Conservation (phyloP, 352 stramenopile species). For the Phytophthora capsici region DNA sequence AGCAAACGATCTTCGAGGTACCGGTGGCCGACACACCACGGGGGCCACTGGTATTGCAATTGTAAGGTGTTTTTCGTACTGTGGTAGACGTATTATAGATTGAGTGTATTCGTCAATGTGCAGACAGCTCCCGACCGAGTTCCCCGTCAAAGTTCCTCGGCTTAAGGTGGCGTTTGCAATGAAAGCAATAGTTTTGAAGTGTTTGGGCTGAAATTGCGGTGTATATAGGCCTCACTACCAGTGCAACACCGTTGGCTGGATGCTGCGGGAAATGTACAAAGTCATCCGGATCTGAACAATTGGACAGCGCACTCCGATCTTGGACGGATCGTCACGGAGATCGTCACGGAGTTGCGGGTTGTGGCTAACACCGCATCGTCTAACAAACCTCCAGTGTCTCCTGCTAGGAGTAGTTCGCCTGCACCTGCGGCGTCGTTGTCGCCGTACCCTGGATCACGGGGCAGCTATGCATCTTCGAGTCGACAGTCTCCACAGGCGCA, state of each 20-base stretch:
- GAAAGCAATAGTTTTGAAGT: background rate
- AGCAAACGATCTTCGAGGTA: constrained; percentile 88
- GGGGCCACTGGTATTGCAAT: constrained; percentile 48
- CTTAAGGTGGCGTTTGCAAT: constrained; percentile 49
- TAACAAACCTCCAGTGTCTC: constrained; percentile 33
- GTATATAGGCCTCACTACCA: constrained; percentile 61
- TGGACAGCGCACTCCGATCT: constrained; percentile 88
- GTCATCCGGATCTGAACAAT: constrained; percentile 75
- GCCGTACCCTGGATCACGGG: constrained; percentile 31
- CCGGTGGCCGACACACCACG: constrained; percentile 63
- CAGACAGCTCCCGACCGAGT: constrained; percentile 77
- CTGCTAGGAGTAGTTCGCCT: constrained; percentile 25
- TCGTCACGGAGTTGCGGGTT: constrained; percentile 60
- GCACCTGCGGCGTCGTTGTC: constrained; percentile 23
- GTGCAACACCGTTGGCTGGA: constrained; percentile 83
- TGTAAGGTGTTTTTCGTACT: constrained; percentile 42
- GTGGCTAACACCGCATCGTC: constrained; percentile 18
- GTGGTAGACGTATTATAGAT: constrained; percentile 7
- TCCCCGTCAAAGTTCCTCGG: constrained; percentile 71
- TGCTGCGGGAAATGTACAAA: constrained; percentile 68
- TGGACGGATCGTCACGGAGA: constrained; percentile 80
- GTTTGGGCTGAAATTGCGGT: background rate
- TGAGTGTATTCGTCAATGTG: constrained; percentile 3
- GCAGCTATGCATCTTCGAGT: constrained; percentile 36
- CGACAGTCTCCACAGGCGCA: constrained; percentile 42